phyloP scores from a whole-genome alignment of 495 filamentous ascomycete genomes.

The Lepraria neglecta region DNA sequence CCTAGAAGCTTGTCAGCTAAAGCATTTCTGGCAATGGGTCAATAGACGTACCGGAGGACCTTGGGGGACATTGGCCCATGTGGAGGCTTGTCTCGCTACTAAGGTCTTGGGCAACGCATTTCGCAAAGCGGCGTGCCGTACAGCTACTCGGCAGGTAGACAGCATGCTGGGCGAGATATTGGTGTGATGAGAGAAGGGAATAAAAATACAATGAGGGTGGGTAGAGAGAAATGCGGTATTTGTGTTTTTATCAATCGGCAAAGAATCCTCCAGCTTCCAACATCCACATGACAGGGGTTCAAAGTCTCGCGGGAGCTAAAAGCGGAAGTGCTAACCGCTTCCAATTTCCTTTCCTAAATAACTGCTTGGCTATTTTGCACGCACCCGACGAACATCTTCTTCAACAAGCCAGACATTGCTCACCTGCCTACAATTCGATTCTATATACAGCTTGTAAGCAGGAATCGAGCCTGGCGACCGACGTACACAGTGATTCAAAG shows the following conservation, averaged over 20 bases:
- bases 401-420: not conserved
- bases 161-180: constrained; percentile 7
- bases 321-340: constrained; percentile 16
- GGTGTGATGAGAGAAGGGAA: not conserved
- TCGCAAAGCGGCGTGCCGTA: constrained; percentile 1
- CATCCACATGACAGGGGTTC: constrained; percentile 6
- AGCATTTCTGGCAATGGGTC: constrained; percentile 13
- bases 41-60: constrained; percentile 74
- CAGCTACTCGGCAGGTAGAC: constrained; percentile 14
- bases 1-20: constrained; percentile 26
- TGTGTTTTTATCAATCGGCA: not conserved
- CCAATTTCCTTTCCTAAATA: not conserved
- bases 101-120: not conserved
- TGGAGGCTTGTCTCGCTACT: constrained; percentile 64
- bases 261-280: not conserved
- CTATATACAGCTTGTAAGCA: not conserved
- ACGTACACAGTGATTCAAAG: no score
- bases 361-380: not conserved
- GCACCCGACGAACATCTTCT: not conserved
- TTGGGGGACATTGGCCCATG: constrained; percentile 85
- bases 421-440: no score
- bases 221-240: not conserved
- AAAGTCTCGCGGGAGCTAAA: not conserved
- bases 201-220: not conserved
- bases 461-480: no score